phyloP scores from a whole-genome alignment of 2,329 filamentous ascomycete species.

The Neofusicoccum umdonicola region DNA sequence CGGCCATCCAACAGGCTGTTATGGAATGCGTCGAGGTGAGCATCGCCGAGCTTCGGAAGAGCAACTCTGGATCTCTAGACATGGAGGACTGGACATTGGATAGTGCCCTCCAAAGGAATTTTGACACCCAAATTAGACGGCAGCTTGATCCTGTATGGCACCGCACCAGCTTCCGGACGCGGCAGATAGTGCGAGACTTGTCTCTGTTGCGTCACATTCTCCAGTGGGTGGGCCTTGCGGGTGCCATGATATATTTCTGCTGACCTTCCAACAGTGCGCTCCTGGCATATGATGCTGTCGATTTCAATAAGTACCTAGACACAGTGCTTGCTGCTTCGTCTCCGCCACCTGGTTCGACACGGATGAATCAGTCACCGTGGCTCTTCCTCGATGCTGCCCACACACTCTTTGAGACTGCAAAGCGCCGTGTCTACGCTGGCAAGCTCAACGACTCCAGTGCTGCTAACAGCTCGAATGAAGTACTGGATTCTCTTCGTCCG shows the following conservation, averaged over 20 bases:
- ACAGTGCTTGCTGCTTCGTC: constrained; percentile 90
- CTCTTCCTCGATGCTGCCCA: constrained; percentile 93
- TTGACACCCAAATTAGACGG: constrained; percentile 81
- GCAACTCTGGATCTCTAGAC: constrained; percentile 75
- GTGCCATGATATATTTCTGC: background rate
- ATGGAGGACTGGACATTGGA: constrained; percentile 98
- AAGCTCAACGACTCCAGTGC: constrained; percentile 59
- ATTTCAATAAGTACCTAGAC: constrained; percentile 89
- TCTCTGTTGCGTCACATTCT: constrained; percentile 79
- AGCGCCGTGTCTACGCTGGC: constrained; percentile 79
- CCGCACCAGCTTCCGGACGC: constrained; percentile 89
- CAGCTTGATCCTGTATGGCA: constrained; percentile 98
- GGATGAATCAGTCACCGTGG: constrained; percentile 91
- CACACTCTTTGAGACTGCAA: constrained; percentile 88
- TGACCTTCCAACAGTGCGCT: constrained; percentile 50
- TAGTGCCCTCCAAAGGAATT: constrained; percentile 86
- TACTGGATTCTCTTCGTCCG: constrained; percentile 66
- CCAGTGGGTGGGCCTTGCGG: constrained; percentile 50
- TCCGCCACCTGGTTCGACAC: constrained; percentile 80
- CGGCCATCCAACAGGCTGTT: constrained; percentile 87
- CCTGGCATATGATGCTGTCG: constrained; percentile 83
- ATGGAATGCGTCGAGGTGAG: constrained; percentile 95
- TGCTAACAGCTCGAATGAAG: constrained; percentile 38
- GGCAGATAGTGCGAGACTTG: constrained; percentile 88
- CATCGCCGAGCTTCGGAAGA: constrained; percentile 89